phyloP scores from a whole-genome alignment of 352 stramenopile species.

The Phytopythium sindhum region DNA sequence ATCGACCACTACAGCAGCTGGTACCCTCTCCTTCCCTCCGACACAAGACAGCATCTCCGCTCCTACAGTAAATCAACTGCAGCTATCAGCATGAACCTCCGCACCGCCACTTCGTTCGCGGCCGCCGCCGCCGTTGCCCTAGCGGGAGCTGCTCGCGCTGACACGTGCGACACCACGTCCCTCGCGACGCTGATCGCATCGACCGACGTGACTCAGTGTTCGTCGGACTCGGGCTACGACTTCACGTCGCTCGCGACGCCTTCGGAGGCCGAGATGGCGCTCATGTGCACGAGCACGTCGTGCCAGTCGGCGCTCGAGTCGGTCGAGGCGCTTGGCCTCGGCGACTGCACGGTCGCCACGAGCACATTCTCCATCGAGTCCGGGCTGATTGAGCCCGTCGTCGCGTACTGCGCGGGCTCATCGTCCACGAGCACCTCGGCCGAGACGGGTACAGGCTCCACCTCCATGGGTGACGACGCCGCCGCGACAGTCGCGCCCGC shows the following conservation, averaged over 20 bases:
- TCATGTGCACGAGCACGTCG: slow-evolving; percentile 25
- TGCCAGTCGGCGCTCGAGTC: slow-evolving; percentile 29
- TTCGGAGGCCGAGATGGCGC: slow-evolving; percentile 12
- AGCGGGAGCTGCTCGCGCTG: slow-evolving; percentile 15
- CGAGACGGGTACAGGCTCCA: slow-evolving; percentile 11
- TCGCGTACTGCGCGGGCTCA: slow-evolving; percentile 20
- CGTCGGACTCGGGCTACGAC: slow-evolving; percentile 27
- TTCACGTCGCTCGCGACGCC: slow-evolving; percentile 22
- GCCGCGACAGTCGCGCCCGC: slow-evolving; percentile 11
- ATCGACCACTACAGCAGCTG: slow-evolving; percentile 2
- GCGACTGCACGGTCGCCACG: slow-evolving; percentile 37
- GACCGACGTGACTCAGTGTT: slow-evolving; percentile 17
- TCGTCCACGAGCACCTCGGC: slow-evolving; percentile 6
- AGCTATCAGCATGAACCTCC: slow-evolving; percentile 24
- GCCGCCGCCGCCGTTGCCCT: slow-evolving; percentile 12
- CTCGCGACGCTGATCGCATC: slow-evolving; percentile 17
- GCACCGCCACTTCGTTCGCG: slow-evolving; percentile 13
- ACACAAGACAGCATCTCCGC: too few relatives aligned
- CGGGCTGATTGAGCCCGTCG: slow-evolving; percentile 30
- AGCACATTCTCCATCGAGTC: slow-evolving; percentile 21
- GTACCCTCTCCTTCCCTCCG: slow-evolving; percentile 3
- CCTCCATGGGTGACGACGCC: slow-evolving; percentile 4
- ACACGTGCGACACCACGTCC: slow-evolving; percentile 18
- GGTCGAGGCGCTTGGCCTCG: slow-evolving; percentile 18
- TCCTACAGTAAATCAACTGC: too few relatives aligned